These are phyloP conservation scores for Lentinula novae-zelandiae DNA, from an alignment of 1,284 basidiomycete genomes.

Conservation along the genomic window DNA sequence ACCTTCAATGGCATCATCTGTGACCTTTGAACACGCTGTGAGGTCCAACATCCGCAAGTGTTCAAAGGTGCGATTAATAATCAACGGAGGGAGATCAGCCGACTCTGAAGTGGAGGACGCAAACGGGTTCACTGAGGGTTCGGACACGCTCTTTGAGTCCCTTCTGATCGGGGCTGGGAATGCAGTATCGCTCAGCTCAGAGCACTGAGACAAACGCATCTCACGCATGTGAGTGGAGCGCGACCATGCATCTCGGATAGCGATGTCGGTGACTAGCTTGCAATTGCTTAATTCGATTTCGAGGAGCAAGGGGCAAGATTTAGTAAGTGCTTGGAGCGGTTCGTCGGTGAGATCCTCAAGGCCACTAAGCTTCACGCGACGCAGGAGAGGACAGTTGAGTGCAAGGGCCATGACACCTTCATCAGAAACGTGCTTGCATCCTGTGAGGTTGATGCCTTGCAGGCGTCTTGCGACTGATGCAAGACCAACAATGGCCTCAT, in stretches of 20 bases:
- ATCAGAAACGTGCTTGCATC: slow-evolving; percentile 83
- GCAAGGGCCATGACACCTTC: slow-evolving; percentile 78
- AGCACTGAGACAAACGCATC: slow-evolving; percentile 82
- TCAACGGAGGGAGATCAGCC: slow-evolving; percentile 55
- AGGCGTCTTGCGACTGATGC: slow-evolving; percentile 71
- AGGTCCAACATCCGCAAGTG: slow-evolving; percentile 88
- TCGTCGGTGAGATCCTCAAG: slow-evolving; percentile 76
- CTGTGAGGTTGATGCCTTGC: slow-evolving; percentile 91
- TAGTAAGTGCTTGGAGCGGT: slow-evolving; percentile 80
- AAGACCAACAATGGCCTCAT: slow-evolving; percentile 68
- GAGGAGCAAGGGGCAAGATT: slow-evolving; percentile 81
- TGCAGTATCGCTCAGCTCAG: slow-evolving; percentile 76
- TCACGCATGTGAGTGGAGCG: slow-evolving; percentile 85
- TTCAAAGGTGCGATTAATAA: slow-evolving; percentile 63
- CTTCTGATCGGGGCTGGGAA: slow-evolving; percentile 71
- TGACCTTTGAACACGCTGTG: slow-evolving; percentile 79
- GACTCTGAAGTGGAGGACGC: slow-evolving; percentile 27
- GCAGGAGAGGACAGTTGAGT: slow-evolving; percentile 68
- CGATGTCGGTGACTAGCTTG: slow-evolving; percentile 71
- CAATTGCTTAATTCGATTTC: slow-evolving; percentile 94
- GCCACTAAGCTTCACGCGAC: slow-evolving; percentile 85
- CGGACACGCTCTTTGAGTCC: slow-evolving; percentile 28
- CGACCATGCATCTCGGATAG: slow-evolving; percentile 84
- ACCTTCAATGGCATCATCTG: slow-evolving; percentile 89
- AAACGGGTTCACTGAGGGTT: slow-evolving; percentile 45